These are phyloP conservation scores for Micractinium sp. DNA, from an alignment of 139 green algal species.

Conservation along the genomic window DNA sequence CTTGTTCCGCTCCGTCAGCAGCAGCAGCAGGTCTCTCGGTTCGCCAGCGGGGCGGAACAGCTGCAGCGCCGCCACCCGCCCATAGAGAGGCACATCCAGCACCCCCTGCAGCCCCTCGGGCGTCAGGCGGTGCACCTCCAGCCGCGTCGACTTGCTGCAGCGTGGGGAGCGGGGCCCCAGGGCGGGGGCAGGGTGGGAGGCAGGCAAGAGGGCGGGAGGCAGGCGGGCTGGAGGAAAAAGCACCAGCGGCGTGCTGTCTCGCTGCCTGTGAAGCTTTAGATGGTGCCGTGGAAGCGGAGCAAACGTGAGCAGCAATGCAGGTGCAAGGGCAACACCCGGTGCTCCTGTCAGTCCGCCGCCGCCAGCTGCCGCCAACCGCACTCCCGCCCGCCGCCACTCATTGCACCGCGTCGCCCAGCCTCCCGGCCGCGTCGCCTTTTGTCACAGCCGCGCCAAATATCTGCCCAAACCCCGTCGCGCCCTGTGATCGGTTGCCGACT, in stretches of 20 bases:
- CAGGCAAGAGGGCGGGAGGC: not conserved
- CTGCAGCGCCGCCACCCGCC: constrained; percentile 85
- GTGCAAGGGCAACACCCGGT: no score
- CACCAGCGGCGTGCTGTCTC: not conserved
- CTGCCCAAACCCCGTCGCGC: not conserved
- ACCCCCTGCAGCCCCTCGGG: constrained; percentile 88
- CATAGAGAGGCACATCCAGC: constrained; percentile 93
- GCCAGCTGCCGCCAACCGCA: no score
- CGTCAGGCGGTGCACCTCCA: constrained; percentile 91
- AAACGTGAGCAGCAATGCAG: no score
- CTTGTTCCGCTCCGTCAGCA: constrained; percentile 93
- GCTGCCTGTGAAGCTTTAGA: not conserved
- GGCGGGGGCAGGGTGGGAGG: not conserved
- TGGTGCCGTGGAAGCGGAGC: not conserved
- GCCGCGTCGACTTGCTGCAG: constrained; percentile 80
- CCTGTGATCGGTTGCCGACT: constrained; percentile 21
- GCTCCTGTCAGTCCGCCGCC: no score
- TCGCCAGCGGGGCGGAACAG: constrained; percentile 82
- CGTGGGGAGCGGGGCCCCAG: not conserved
- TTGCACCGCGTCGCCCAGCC: not conserved
- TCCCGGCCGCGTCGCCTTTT: not conserved
- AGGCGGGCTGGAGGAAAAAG: not conserved
- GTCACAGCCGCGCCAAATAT: not conserved
- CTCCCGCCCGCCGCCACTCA: not conserved
- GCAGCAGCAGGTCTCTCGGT: constrained; percentile 85